Evolutionary conservation across 2,329 filamentous ascomycete genomes (phyloP).

Genomic region (Diplodia intermedia): DNA sequence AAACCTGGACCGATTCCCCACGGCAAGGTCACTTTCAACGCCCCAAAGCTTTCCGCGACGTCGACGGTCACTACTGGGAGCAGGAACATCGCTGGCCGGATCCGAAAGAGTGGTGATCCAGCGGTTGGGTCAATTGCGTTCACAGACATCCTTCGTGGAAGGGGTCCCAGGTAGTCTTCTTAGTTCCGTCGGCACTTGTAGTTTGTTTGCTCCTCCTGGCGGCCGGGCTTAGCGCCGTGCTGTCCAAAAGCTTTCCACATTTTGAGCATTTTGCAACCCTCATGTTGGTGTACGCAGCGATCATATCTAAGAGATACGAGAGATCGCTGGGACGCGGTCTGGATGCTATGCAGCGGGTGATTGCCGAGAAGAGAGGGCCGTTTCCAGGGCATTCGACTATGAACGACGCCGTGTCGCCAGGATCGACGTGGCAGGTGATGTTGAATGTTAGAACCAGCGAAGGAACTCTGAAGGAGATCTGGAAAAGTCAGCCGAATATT

Average conservation of each 20-base stretch:
- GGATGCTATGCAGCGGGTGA: constrained; percentile 46
- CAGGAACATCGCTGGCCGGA: constrained; percentile 32
- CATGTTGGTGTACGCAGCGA: constrained; percentile 47
- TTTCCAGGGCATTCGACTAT: constrained; percentile 44
- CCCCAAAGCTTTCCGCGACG: constrained; percentile 38
- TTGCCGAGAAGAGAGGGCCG: constrained; percentile 39
- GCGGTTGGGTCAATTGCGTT: background rate
- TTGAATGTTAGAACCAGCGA: constrained; percentile 41
- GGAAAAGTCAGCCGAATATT: constrained; percentile 29
- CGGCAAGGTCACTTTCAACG: constrained; percentile 36
- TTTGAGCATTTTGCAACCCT: constrained; percentile 43
- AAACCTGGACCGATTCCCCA: constrained; percentile 44
- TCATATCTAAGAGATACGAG: constrained; percentile 48
- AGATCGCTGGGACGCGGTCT: constrained; percentile 44
- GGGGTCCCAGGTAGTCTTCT: constrained; percentile 44
- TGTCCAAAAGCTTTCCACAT: constrained; percentile 44
- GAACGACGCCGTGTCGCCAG: constrained; percentile 40
- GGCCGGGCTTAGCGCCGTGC: constrained; percentile 38
- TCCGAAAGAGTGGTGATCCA: constrained; percentile 15
- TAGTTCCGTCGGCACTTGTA: constrained; percentile 35
- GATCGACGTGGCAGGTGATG: constrained; percentile 41
- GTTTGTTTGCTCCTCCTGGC: constrained; percentile 44
- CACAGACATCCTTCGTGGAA: constrained; percentile 47
- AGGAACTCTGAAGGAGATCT: constrained; percentile 42
- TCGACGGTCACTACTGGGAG: constrained; percentile 41